A percentile compares a stretch with the other conserved stretches of the same genome.
These are phyloP conservation scores for Eleusine coracana DNA, from an alignment of 176 grass and related monocot genomes.

Conservation along the genomic window DNA sequence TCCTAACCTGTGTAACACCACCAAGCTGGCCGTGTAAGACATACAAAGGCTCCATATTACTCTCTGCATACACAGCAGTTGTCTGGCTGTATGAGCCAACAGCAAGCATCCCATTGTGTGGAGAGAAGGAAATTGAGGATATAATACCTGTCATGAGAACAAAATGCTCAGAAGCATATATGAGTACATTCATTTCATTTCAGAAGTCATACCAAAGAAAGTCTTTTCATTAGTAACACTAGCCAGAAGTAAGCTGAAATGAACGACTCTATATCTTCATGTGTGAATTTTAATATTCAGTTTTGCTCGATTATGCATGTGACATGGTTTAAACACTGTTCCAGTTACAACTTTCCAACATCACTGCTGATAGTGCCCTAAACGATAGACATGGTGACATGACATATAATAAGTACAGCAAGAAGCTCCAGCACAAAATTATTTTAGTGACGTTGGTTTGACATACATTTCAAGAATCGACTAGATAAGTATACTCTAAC, in stretches of 20 bases:
- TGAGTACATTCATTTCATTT: constrained; percentile 5
- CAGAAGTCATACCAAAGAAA: constrained; percentile 10
- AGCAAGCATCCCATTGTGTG: constrained; percentile 84
- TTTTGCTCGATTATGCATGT: constrained; percentile 1
- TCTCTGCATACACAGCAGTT: constrained; percentile 80
- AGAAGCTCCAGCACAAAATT: constrained; percentile 13
- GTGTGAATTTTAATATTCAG: not conserved
- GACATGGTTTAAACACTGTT: not conserved
- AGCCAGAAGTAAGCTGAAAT: constrained; percentile 35
- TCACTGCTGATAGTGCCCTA: not conserved
- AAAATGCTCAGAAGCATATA: constrained; percentile 27
- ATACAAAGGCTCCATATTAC: constrained; percentile 89
- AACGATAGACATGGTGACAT: not conserved
- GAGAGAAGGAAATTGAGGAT: constrained; percentile 87
- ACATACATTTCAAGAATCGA: constrained; percentile 13
- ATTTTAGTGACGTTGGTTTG: constrained; percentile 2
- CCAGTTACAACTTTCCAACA: not conserved
- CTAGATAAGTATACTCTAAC: constrained; percentile 1
- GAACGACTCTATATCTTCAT: constrained; percentile 3
- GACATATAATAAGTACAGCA: not conserved
- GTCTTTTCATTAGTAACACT: constrained; percentile 15
- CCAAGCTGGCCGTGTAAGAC: constrained; percentile 85
- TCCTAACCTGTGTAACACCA: constrained; percentile 87
- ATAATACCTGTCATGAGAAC: constrained; percentile 64
- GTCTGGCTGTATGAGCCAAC: constrained; percentile 92